These are phyloP conservation scores for Handroanthus guayacan DNA, from an alignment of 257 asterid species.

Conservation along the genomic window DNA sequence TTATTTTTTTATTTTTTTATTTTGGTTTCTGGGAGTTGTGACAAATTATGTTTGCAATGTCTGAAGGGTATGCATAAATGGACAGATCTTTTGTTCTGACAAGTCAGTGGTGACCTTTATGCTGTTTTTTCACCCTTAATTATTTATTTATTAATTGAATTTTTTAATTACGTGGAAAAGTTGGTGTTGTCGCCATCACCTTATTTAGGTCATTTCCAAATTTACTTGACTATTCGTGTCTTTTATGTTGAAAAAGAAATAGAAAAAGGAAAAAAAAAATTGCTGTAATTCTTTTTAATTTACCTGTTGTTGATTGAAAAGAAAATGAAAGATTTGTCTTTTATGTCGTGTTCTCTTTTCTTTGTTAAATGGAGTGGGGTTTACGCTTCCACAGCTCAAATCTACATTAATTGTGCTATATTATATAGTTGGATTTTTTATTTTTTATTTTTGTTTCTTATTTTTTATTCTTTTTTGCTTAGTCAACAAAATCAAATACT, in stretches of 20 bases:
- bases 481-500: too few species aligned
- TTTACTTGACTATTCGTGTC: background rate
- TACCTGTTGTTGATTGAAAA: background rate
- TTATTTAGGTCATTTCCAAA: background rate
- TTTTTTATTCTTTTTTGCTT: too few species aligned
- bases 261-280: background rate
- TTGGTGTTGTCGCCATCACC: background rate
- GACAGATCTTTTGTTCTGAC: background rate
- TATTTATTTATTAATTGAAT: background rate
- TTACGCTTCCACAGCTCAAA: background rate
- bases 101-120: conserved; percentile 4
- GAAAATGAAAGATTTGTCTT: conserved; percentile 17
- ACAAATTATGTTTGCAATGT: background rate
- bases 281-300: background rate
- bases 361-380: background rate
- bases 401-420: background rate
- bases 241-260: background rate
- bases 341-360: background rate
- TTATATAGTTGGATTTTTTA: too few species aligned
- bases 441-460: too few species aligned
- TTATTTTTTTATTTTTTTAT: background rate
- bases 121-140: background rate
- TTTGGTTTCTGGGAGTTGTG: background rate
- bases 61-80: background rate
- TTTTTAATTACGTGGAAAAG: background rate